Percentiles rank a stretch among this genome's conserved stretches.
Evolutionary conservation across 169 alveolate genomes (phyloP).

Genomic region (Plasmodium ovale): DNA sequence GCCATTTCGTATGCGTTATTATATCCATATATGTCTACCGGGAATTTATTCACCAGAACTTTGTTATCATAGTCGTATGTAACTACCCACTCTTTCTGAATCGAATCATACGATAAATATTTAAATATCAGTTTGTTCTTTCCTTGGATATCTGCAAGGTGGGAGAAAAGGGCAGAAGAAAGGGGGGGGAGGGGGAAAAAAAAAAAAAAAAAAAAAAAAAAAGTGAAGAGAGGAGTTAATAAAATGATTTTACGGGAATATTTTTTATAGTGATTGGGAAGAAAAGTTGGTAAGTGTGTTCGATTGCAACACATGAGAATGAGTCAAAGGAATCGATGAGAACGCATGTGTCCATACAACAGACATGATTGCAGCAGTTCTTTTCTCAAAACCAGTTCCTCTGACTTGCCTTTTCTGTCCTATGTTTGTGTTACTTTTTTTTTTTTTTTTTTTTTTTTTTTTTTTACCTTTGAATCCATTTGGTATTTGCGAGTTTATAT

Average conservation of each 20-base stretch:
- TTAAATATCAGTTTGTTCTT: conserved; percentile 65
- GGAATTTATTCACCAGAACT: conserved; percentile 67
- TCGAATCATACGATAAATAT: conserved; percentile 63
- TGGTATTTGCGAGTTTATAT: conserved; percentile 68
- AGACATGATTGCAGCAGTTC: too few species aligned
- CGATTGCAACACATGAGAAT: too few species aligned
- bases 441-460: too few species aligned
- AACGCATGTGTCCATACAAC: too few species aligned
- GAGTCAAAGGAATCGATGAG: too few species aligned
- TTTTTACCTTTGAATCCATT: conserved; percentile 68
- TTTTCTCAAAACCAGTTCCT: too few species aligned
- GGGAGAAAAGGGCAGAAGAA: not conserved
- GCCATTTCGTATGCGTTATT: conserved; percentile 77
- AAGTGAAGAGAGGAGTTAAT: not conserved
- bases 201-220: not conserved
- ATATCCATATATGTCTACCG: conserved; percentile 67
- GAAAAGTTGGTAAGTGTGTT: too few species aligned
- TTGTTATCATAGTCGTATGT: conserved; percentile 72
- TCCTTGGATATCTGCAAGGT: conserved; percentile 58
- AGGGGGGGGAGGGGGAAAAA: not conserved
- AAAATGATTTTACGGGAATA: not conserved
- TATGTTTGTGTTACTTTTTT: too few species aligned
- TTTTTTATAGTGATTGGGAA: too few species aligned
- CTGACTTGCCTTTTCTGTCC: too few species aligned
- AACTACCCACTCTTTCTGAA: conserved; percentile 76